Percentiles rank a stretch among this genome's conserved stretches.
These are phyloP conservation scores for Citrus medica DNA, from an alignment of 345 rosid species.

Conservation along the genomic window DNA sequence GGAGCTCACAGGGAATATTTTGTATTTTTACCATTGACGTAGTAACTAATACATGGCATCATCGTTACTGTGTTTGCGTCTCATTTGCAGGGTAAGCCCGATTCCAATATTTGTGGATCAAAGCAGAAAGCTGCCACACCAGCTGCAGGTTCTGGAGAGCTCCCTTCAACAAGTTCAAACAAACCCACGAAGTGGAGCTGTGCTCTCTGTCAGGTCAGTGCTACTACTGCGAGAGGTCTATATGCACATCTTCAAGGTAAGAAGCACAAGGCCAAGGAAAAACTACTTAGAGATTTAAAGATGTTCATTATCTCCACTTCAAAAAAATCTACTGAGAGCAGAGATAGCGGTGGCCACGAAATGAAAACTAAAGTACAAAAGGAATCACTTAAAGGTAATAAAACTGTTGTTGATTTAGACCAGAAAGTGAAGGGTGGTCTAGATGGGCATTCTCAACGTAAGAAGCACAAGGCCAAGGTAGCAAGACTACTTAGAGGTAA, in stretches of 20 bases:
- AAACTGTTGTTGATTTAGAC: no score
- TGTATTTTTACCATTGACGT: background rate
- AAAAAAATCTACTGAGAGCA: no score
- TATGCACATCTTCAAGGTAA: conserved; percentile 35
- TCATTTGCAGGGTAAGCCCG: conserved; percentile 49
- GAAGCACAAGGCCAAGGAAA: no score
- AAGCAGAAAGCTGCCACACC: conserved; percentile 41
- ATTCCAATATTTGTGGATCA: conserved; percentile 26
- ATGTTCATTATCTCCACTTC: no score
- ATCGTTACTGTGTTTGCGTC: conserved; percentile 15
- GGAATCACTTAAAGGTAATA: no score
- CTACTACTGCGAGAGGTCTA: conserved; percentile 36
- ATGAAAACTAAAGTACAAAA: no score
- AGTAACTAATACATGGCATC: background rate
- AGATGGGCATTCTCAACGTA: conserved; percentile 33
- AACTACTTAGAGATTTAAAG: no score
- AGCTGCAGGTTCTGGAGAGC: conserved; percentile 16
- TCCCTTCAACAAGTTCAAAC: conserved; percentile 12
- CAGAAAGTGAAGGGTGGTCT: conserved; percentile 15
- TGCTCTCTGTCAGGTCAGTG: conserved; percentile 42
- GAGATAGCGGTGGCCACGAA: no score
- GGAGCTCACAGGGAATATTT: background rate
- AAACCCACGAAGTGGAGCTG: conserved; percentile 47
- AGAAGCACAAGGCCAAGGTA: conserved; percentile 41
- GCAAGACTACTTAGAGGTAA: conserved; percentile 20